Base-by-base conservation (phyloP, 2,329 filamentous ascomycete species). In the Pochonia chlamydosporia region DNA sequence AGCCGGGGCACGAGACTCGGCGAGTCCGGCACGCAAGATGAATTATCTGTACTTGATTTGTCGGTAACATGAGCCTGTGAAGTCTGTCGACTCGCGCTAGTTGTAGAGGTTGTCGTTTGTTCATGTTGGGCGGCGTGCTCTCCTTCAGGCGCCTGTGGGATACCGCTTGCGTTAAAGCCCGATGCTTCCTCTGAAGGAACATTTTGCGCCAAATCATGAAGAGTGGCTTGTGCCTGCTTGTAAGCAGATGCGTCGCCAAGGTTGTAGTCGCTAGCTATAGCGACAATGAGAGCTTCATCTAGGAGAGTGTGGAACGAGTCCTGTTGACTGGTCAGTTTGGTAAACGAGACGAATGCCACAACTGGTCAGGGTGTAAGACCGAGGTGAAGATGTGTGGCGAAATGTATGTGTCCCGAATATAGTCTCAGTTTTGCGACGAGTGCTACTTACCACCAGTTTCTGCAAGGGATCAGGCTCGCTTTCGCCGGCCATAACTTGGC, bases 101-200 rank as follows among this genome's bases (percentile, higher is more conserved):
- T 58, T 30, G 62, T 56, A 3, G 54, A 55, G 3, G 56, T 57
- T 39, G 56, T 60, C 11, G 31, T 18, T 5, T 8, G 48, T n/a
- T 45, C 48, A 40, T 24, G 39, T 20, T 26, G 26, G 10, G 7
- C 4, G n/a, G n/a, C n/a, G n/a, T 11, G 42, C 16, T 53, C 56
- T 23, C 53, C 57, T 16, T 63, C 67, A 3, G 37, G 43, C 10
- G 36, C 56, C 11, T 75, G 77, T 24, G 82, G 78, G 23, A 84
- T 79, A 3, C 86, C 89, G 26, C 86, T 89, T 0, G 87, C 80
- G 54, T 93, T 89, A 59, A 95, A 95, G 0, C 82, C 83, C 9
- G 80, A 82, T 14, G 82, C 78, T 59, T 93, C 87, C 61, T 93
- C 85, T 2, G 69, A 66, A 0, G 71, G 62, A 1, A 86, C 89